phyloP scores from a whole-genome alignment of 306 rosid species.

The Sicyos baderoa region DNA sequence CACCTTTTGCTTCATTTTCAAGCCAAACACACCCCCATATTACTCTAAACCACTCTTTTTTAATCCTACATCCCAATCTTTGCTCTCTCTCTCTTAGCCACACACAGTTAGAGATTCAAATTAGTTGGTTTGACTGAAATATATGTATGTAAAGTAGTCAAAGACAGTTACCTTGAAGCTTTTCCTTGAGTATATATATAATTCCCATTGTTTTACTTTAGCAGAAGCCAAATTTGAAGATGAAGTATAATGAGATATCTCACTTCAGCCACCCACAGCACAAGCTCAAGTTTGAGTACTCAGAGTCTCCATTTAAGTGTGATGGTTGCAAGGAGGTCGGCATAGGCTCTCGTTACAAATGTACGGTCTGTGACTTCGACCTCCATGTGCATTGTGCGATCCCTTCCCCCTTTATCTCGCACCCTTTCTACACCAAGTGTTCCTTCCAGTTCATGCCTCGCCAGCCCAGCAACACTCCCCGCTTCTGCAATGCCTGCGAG shows the following conservation, averaged over 20 bases:
- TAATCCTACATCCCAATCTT: background rate
- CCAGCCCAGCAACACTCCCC: slow-evolving; percentile 50
- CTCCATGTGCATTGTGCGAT: slow-evolving; percentile 80
- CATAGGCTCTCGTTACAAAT: slow-evolving; percentile 75
- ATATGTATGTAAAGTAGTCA: background rate
- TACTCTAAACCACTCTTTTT: slow-evolving; percentile 3
- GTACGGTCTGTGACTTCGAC: slow-evolving; percentile 61
- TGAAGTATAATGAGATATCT: slow-evolving; percentile 68
- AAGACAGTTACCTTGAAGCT: slow-evolving; percentile 7
- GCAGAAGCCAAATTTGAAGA: slow-evolving; percentile 16
- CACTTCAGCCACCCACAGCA: slow-evolving; percentile 84
- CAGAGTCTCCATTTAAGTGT: slow-evolving; percentile 78
- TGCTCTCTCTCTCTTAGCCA: too few species aligned
- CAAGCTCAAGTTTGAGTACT: slow-evolving; percentile 60
- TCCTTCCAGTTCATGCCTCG: slow-evolving; percentile 56
- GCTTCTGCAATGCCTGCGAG: slow-evolving; percentile 88
- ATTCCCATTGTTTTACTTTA: background rate
- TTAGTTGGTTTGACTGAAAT: slow-evolving; percentile 1
- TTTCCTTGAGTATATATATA: slow-evolving; percentile 13
- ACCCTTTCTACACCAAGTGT: slow-evolving; percentile 78
- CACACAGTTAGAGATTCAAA: too few species aligned
- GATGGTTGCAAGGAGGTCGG: slow-evolving; percentile 92
- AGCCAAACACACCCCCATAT: slow-evolving; percentile 20
- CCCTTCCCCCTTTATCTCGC: slow-evolving; percentile 41
- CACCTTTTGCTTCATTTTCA: slow-evolving; percentile 21